A percentile compares a stretch with the other conserved stretches of the same genome.
Conservation (phyloP, 495 filamentous ascomycete species). For the Cercophora newfieldiana region DNA sequence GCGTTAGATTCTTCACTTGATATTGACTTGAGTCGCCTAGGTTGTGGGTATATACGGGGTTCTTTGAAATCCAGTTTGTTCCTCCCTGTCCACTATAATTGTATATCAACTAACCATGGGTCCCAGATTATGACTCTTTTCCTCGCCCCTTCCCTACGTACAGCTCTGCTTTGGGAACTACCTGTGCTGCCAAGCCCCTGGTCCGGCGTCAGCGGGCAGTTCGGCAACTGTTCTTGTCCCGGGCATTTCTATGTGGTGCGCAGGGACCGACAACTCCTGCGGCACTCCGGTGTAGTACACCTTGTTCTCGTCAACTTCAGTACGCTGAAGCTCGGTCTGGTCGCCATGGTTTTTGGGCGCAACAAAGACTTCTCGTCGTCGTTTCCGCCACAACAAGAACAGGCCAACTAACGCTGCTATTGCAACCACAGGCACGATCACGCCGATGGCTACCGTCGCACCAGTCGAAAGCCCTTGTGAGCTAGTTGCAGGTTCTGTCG, state of each 20-base stretch:
- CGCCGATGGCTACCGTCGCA: constrained; percentile 22
- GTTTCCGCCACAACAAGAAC: constrained; percentile 28
- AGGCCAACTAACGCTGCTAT: constrained; percentile 16
- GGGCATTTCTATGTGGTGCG: neutral
- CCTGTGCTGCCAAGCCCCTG: neutral
- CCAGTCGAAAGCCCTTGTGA: constrained; percentile 20
- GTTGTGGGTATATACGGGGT: too few relatives aligned
- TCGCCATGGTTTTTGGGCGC: neutral
- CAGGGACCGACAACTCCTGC: neutral
- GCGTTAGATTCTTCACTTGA: too few relatives aligned
- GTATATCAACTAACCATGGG: too few relatives aligned
- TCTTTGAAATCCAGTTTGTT: too few relatives aligned
- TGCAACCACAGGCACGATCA: constrained; percentile 25
- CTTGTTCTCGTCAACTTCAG: neutral
- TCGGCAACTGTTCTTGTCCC: neutral
- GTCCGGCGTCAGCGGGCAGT: neutral
- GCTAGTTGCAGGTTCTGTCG: neutral
- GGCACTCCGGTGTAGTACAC: neutral
- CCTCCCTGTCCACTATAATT: too few relatives aligned
- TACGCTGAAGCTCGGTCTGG: neutral
- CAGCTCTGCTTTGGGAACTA: too few relatives aligned
- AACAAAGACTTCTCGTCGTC: neutral
- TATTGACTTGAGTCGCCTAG: too few relatives aligned
- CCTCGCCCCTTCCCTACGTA: too few relatives aligned
- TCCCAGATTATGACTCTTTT: too few relatives aligned